Conservation (phyloP, 2,329 filamentous ascomycete species). For the Elsinoe perseae region DNA sequence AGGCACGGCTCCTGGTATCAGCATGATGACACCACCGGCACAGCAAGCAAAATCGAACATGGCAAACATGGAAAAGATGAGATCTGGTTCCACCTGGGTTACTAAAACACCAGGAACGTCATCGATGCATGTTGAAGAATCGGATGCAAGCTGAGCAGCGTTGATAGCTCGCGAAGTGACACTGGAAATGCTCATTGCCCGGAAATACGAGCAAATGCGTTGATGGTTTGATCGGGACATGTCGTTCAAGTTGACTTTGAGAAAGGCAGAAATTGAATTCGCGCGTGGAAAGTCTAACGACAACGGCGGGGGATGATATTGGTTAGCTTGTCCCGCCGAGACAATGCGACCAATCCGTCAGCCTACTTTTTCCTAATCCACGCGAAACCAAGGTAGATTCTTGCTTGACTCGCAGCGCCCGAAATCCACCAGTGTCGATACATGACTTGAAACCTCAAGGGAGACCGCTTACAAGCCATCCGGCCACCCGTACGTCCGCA, state of each 20-base stretch:
- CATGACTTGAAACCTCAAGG: not conserved
- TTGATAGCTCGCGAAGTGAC: not conserved
- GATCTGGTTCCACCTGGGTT: too few species aligned
- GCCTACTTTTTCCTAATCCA: not conserved
- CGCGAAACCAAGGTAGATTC: not conserved
- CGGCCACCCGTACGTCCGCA: not conserved
- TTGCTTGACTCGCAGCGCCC: not conserved
- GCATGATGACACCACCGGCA: not conserved
- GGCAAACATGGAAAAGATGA: too few species aligned
- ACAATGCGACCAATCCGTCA: not conserved
- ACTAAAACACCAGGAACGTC: not conserved
- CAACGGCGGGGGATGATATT: not conserved
- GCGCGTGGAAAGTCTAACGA: not conserved
- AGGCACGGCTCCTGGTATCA: not conserved
- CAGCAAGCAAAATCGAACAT: too few species aligned
- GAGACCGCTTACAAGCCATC: not conserved
- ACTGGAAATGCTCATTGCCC: not conserved
- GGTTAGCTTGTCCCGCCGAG: not conserved
- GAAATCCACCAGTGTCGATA: not conserved
- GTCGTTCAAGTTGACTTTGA: slow-evolving; percentile 2
- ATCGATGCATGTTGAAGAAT: not conserved
- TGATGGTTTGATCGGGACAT: not conserved
- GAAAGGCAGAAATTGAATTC: not conserved
- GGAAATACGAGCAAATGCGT: not conserved
- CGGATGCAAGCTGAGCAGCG: not conserved